Percentiles rank a stretch among this genome's conserved stretches.
Evolutionary conservation across 1,139 yeast species (phyloP).

Genomic region (Spathaspora sp.): DNA sequence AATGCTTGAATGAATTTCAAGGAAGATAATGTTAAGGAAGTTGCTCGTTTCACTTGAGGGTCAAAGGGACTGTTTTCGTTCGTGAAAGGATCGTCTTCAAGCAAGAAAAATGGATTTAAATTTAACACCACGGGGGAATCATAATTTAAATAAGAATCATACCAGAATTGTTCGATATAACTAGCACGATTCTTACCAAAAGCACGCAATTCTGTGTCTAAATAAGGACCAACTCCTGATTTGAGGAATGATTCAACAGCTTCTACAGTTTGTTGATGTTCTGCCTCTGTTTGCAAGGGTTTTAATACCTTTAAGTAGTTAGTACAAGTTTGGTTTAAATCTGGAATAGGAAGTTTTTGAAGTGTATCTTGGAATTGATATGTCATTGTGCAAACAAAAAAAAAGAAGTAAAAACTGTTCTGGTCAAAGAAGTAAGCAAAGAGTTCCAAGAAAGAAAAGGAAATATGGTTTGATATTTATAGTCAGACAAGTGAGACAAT

Average conservation of each 20-base stretch:
- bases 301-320: conserved; percentile 63
- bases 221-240: conserved; percentile 54
- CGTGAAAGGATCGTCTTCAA: conserved; percentile 90
- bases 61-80: conserved; percentile 53
- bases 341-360: conserved; percentile 75
- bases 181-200: conserved; percentile 68
- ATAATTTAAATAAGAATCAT: conserved; percentile 79
- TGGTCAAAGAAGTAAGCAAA: background rate
- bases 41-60: conserved; percentile 77
- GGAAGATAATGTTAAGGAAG: conserved; percentile 75
- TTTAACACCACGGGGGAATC: conserved; percentile 89
- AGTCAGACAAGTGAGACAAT: conserved; percentile 2
- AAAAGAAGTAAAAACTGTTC: background rate
- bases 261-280: conserved; percentile 56
- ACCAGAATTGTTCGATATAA: conserved; percentile 92
- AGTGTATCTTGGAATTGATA: conserved; percentile 58
- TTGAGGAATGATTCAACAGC: conserved; percentile 62
- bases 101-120: conserved; percentile 80
- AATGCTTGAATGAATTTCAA: conserved; percentile 77
- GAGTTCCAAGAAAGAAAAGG: background rate
- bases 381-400: conserved; percentile 27
- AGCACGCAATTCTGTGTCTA: conserved; percentile 62
- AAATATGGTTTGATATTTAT: background rate
- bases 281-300: conserved; percentile 75
- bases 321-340: conserved; percentile 60